A percentile compares a stretch with the other conserved stretches of the same genome.
Evolutionary conservation across 495 filamentous ascomycete species (phyloP).

Genomic region (Lophium mytilinum): DNA sequence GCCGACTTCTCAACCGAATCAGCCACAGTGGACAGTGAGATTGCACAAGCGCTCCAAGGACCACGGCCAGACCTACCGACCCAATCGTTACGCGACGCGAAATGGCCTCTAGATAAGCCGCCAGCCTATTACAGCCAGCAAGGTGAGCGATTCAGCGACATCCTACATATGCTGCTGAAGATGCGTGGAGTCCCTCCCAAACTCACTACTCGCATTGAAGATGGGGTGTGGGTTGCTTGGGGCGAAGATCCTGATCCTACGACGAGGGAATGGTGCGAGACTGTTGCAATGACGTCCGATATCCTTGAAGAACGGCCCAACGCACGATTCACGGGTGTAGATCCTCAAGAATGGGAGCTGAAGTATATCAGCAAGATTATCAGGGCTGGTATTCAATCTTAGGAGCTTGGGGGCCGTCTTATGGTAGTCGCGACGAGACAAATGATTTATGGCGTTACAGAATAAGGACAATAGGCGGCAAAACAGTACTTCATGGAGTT

Average conservation of each 20-base stretch:
- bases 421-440: too few relatives aligned
- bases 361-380: constrained; percentile 20
- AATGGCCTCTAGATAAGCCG: constrained; percentile 67
- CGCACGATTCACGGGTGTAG: constrained; percentile 8
- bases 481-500: too few relatives aligned
- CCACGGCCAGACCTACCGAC: background rate
- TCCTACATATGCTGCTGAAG: constrained; percentile 64
- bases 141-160: constrained; percentile 62
- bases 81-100: background rate
- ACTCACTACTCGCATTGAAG: constrained; percentile 1
- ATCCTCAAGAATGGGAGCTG: constrained; percentile 20
- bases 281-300: constrained; percentile 4
- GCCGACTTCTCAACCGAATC: background rate
- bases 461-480: too few relatives aligned
- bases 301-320: constrained; percentile 6
- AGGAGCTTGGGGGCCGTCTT: too few relatives aligned
- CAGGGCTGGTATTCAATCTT: background rate
- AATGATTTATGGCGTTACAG: too few relatives aligned
- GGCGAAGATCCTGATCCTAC: constrained; percentile 15
- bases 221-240: constrained; percentile 16
- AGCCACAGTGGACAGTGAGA: constrained; percentile 4
- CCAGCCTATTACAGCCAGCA: constrained; percentile 59
- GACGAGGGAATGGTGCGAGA: constrained; percentile 19
- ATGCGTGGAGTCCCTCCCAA: constrained; percentile 45
- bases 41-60: constrained; percentile 12